Base-by-base conservation (phyloP, 768 basidiomycete species). In the Rhizopogon rudus region DNA sequence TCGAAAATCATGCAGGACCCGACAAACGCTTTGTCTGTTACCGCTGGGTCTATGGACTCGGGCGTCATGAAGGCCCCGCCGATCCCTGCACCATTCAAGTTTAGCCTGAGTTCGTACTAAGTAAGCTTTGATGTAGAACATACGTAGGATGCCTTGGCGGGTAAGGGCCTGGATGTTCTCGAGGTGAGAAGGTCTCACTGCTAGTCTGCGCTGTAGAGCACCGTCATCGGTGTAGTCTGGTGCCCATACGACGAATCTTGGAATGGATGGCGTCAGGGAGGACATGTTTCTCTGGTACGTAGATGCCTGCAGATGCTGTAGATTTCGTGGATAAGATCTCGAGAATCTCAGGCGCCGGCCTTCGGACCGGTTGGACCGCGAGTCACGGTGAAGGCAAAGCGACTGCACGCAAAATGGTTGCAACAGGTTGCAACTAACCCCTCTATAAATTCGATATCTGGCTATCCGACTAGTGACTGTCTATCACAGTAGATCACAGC, bases 161-260 rank as follows among this genome's bases (percentile, higher is more conserved):
- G 71, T 67, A 16, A 68, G 62, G 35, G 60, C 65, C 46, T 73
- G 72, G 16, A 74, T 75, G 6, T 62, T 72, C 42, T 73, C 77
- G 12, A 86, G 65, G 65, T 89, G 87, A 41, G 63, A 57, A 3
- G 68, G 53, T 25, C 86, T 74, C 6, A 86, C 83, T 4, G 75
- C 70, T 31, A 83, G 66, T 17, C 88, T 77, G 33, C 74, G 76
- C 25, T 75, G 74, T 31, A 78, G 73, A 1, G 80, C 80, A 8
- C 78, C 84, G 43, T 76, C 73, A 29, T 84, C 82, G 8, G 79
- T 76, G 57, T 76, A 78, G 64, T 90, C 86, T 2, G 87, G 87
- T 1, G 85, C 85, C 60, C 82, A 88, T 39, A 88, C 77, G 35
- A 85, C 63, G 59, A 83, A 84, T 44, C 64, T 70, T 54, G 51